Evolutionary conservation across 2,329 filamentous ascomycete species (phyloP), one percentile per base, ranked within the genome.

Genomic region (Coniochaeta sp.): DNA sequence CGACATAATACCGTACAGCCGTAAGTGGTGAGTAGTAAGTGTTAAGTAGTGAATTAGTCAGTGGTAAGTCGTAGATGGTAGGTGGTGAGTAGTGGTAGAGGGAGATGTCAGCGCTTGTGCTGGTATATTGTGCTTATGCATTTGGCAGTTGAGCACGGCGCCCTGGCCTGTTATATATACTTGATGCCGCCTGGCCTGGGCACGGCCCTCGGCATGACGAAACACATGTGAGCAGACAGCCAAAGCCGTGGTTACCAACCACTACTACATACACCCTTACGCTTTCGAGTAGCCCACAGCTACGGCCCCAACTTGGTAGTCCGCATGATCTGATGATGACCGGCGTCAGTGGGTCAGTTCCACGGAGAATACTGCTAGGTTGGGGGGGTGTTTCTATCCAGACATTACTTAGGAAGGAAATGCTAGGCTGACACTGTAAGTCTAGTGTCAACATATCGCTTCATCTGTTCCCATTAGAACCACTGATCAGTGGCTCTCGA

Each of bases 1-100:
- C 63, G 61, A 38, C 64, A 65, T 65, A 47, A 24, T 61, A n/a
- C 16, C 17, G 10, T 36, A 36, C 14, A 36, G 34, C 14, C 16
- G 38, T 40, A n/a, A 40, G 17, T n/a, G 38, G 38, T n/a, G 9
- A 40, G 17, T 40, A 9, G 3, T 19, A 10, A n/a, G 17, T 19
- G 17, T 16, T 40, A 40, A 40, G 38, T 40, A 9, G 38, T 9
- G 9, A n/a, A 4, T 40, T 40, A 19, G 16, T 19, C 3, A 14
- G 34, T 16, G 34, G 34, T 38, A 38, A 38, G 34, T 38, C 3
- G 34, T 16, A 14, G 14, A 9, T 32, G 30, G 30, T 32, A 32
- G 30, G 30, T 32, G 34, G 34, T 38, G 34, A 38, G 34, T 38
- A 16, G 16, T 40, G 17, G 17, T n/a, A 17, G 38, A 40, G 38